Percentiles rank a stretch among this genome's conserved stretches.
Evolutionary conservation across 2,329 filamentous ascomycete genomes (phyloP).

Genomic region (Acrocalymma vagum): DNA sequence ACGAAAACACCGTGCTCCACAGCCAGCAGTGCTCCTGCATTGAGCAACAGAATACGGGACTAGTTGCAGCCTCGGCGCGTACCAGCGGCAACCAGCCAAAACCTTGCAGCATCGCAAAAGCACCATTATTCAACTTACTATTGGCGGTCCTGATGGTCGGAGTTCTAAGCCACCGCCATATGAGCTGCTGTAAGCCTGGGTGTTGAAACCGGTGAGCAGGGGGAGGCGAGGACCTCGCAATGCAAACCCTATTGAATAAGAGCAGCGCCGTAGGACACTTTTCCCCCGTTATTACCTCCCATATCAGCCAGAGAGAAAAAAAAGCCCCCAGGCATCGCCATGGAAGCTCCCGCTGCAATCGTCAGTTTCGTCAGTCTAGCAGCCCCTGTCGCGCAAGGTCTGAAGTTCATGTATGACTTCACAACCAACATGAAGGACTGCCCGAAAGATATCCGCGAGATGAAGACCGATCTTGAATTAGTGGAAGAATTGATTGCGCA

Average conservation of each 20-base stretch:
- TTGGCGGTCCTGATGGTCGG: no score
- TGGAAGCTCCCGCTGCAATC: slow-evolving; percentile 16
- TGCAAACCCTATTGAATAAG: slow-evolving; percentile 14
- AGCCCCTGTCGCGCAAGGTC: slow-evolving; percentile 16
- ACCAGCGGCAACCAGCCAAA: no score
- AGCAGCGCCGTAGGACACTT: slow-evolving; percentile 11
- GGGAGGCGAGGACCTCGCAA: no score
- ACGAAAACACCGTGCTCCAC: no score
- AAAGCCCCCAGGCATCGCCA: slow-evolving; percentile 10
- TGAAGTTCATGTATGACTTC: slow-evolving; percentile 19
- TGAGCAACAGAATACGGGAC: no score
- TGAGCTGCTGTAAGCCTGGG: no score
- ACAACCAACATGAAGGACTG: slow-evolving; percentile 19
- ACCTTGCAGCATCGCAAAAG: no score
- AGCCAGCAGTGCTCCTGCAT: no score
- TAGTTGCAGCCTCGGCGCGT: no score
- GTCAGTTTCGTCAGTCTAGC: slow-evolving; percentile 17
- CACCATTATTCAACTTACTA: no score
- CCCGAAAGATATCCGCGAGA: slow-evolving; percentile 16
- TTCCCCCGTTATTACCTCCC: slow-evolving; percentile 12
- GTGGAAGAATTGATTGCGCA: slow-evolving; percentile 16
- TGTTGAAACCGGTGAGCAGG: no score
- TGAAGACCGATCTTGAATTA: slow-evolving; percentile 17
- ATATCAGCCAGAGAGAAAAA: slow-evolving; percentile 14
- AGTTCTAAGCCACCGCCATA: no score